These are phyloP conservation scores for Ophiostoma tasmaniense DNA, from an alignment of 2,329 filamentous ascomycete genomes.

Conservation along the genomic window DNA sequence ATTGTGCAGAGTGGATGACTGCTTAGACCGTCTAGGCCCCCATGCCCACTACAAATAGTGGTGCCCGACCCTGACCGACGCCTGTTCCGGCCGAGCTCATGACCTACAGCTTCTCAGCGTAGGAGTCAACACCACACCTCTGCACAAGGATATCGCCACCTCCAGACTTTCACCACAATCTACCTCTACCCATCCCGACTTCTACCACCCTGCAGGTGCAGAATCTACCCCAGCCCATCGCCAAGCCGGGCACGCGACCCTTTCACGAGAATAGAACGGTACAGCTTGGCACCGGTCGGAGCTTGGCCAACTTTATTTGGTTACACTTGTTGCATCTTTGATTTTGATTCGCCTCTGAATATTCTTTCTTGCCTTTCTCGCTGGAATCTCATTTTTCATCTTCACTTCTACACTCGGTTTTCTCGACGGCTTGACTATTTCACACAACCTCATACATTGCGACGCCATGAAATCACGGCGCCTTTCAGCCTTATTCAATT, in stretches of 20 bases:
- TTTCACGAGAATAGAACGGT: conserved; percentile 1
- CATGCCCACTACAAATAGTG: not conserved
- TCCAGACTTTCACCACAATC: not conserved
- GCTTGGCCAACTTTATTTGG: not conserved
- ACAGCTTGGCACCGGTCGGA: conserved; percentile 1
- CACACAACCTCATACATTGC: not conserved
- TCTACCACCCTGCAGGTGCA: not conserved
- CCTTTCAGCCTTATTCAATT: not conserved
- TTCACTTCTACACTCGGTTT: not conserved
- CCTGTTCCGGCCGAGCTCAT: not conserved
- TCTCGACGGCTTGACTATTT: not conserved
- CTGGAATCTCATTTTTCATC: not conserved
- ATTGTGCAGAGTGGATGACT: too few species aligned
- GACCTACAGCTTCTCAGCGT: not conserved
- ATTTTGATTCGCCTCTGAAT: not conserved
- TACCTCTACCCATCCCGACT: not conserved
- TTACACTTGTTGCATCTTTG: not conserved
- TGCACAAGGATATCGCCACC: not conserved
- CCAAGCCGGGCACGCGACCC: not conserved
- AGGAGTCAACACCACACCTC: too few species aligned
- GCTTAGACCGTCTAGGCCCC: not conserved
- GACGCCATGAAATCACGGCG: not conserved
- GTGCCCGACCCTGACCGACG: not conserved
- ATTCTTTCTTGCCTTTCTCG: not conserved
- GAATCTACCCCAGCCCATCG: not conserved